Evolutionary conservation across 2,329 filamentous ascomycete genomes (phyloP), one percentile per base, ranked within the genome.

Genomic region (Monilinia aucupariae): DNA sequence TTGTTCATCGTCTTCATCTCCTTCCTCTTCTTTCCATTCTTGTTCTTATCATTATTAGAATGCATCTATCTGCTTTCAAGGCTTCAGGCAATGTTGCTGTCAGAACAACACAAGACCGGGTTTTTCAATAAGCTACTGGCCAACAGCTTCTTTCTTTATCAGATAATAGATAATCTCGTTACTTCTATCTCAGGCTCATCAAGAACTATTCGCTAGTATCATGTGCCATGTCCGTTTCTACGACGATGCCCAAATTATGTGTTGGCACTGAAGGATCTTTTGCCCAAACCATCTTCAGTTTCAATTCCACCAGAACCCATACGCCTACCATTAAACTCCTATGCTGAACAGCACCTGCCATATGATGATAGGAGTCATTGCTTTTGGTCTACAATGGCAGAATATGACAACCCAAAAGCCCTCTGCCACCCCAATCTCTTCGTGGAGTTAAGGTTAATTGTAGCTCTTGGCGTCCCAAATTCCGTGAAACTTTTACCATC

Each of bases 391-490:
- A 96, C 63, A 96, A 69, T 32, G 91, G 91, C 68, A 96, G 77
- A 67, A 97, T 84, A 78, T 97, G 92, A 75, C 93, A 99, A 61
- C 93, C 93, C 71, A 99, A 78, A 74, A 96, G 78, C 15, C 93
- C 94, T 75, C 91, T 82, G 37, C 94, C 94, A 68, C 93, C 93
- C 93, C 94, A 99, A 73, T 92, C 82, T 51, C 85, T 84, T 70
- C 85, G 83, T 60, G 93, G 93, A 54, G 81, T 90, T 67, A 99
- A 77, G 67, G 84, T 86, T 71, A 97, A 76, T 63, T 86, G 82
- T 64, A 94, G 75, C 68, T 91, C 83, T 71, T 81, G 74, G 73
- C 66, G 78, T 45, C 62, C 65, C 22, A 64, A 41, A 25, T 66
- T 77, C 61, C 84, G 82, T 58, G 79, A 82, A 53, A 87, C 79